Base-by-base conservation (phyloP, 1,139 yeast genomes). In the Meyerozyma guilliermondii region DNA sequence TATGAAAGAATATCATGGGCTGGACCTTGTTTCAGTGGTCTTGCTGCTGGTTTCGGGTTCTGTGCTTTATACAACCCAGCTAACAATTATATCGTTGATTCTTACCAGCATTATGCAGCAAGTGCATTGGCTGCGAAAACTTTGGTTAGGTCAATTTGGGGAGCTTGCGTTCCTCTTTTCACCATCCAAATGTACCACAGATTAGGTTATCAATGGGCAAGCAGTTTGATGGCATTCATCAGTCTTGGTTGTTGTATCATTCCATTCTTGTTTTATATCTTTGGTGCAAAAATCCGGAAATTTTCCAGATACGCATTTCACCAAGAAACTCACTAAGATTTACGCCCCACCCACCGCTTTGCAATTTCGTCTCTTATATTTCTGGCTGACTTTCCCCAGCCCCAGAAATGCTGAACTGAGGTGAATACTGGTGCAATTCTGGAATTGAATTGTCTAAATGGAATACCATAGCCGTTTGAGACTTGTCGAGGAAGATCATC, bases 81-180 rank as follows among this genome's bases (percentile, higher is more conserved):
- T 4, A 81, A 81, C 59, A 80, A 81, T 61, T 82, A 82, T 58
- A 74, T 82, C 46, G 86, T 82, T 33, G 88, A 82, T 5, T 20
- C 22, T 20, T 20, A 20, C 22, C 22, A 20, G 22, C 22, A 20
- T 20, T 20, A 20, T 7, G 22, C 22, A 6, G 22, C 22, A 20
- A 20, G 22, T 20, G 22, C 22, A 20, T 20, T 20, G 22, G 22
- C 22, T 20, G 22, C 22, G 22, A 20, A 20, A 20, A 20, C 22
- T 6, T 20, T 20, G 3, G 22, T 20, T 20, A 20, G 22, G 22
- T 20, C 22, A 20, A 20, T 20, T 20, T 20, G 22, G 22, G 22
- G 22, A 5, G 22, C 22, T 20, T 20, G 22, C 7, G 22, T 20
- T 20, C 22, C 22, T 20, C 22, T 20, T 20, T 20, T 20, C 22